Base-by-base conservation (phyloP, 2,329 filamentous ascomycete genomes). In the Colletotrichum cordylinicola region DNA sequence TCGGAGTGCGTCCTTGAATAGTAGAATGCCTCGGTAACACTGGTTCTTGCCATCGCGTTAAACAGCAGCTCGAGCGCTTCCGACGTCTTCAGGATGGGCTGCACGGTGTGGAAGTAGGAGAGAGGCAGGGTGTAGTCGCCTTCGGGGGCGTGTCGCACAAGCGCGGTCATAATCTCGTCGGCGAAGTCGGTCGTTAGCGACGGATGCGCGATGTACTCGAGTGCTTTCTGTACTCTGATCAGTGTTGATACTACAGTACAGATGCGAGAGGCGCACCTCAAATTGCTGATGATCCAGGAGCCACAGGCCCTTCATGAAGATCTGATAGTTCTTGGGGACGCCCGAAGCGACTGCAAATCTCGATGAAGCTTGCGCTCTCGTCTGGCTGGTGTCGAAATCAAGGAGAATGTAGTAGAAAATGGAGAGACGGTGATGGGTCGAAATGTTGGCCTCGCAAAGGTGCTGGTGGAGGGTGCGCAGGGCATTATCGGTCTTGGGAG, bases 241-340 rank as follows among this genome's bases (percentile, higher is more conserved):
- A 60, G 61, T 16, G 10, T 5, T 21, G 27, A 15, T 7, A 16
- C 3, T 7, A 4, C 10, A 15, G 37, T 13, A 24, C 4, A 15
- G 5, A 27, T 4, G 15, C 24, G 9, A 18, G 18, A 13, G 24
- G 7, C 84, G 8, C 81, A 94, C 92, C 78, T 89, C 86, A 80
- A 95, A 96, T 72, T 95, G 89, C 60, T 92, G 87, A 58, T 91
- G 90, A 81, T 98, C 95, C 82, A 98, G 87, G 80, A 94, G 88
- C 94, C 95, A 98, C 12, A 98, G 86, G 0, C 95, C 95, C 79
- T 94, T 92, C 85, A 97, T 95, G 80, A 96, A 94, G 61, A 94
- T 91, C 83, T 93, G 92, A 83, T 96, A 98, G 79, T 93, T 95
- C 71, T 90, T 88, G 2, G 95, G 94, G 67, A 98, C 88, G 77